Conservation (phyloP, 257 asterid genomes). For the Ilex asprella region DNA sequence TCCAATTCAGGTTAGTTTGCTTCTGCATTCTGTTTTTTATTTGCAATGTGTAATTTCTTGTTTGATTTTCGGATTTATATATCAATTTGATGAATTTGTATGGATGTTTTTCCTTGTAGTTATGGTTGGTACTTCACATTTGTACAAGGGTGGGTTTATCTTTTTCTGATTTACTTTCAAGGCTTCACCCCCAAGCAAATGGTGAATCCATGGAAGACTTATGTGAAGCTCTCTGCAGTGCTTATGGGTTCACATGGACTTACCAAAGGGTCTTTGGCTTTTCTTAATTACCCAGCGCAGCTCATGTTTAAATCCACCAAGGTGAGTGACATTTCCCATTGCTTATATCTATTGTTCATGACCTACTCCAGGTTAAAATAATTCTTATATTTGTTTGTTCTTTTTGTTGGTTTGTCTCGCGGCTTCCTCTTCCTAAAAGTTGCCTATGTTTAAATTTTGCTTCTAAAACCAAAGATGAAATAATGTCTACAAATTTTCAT, state of each 20-base stretch:
- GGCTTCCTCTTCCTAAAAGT: too few species aligned
- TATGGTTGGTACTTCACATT: constrained; percentile 97
- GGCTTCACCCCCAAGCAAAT: constrained; percentile 85
- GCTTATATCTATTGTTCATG: too few species aligned
- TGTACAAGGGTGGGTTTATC: constrained; percentile 93
- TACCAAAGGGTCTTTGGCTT: constrained; percentile 85
- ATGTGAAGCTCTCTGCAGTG: constrained; percentile 78
- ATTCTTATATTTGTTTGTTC: too few species aligned
- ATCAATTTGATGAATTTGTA: not conserved
- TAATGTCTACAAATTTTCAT: too few species aligned
- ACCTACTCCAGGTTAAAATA: too few species aligned
- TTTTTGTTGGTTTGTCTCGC: too few species aligned
- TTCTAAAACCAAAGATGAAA: too few species aligned
- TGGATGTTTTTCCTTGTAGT: constrained; percentile 31
- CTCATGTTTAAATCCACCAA: constrained; percentile 97
- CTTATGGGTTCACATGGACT: constrained; percentile 95
- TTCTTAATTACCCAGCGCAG: constrained; percentile 90
- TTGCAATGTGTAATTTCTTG: not conserved
- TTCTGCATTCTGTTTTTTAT: not conserved
- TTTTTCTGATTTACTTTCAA: constrained; percentile 58
- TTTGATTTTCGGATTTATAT: not conserved
- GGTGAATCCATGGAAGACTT: constrained; percentile 94
- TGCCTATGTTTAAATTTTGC: too few species aligned
- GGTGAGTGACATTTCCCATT: constrained; percentile 25
- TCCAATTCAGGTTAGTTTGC: constrained; percentile 72